Evolutionary conservation across 2,329 filamentous ascomycete species (phyloP), one percentile per base, ranked within the genome.

Genomic region (Cladosporium sp.): DNA sequence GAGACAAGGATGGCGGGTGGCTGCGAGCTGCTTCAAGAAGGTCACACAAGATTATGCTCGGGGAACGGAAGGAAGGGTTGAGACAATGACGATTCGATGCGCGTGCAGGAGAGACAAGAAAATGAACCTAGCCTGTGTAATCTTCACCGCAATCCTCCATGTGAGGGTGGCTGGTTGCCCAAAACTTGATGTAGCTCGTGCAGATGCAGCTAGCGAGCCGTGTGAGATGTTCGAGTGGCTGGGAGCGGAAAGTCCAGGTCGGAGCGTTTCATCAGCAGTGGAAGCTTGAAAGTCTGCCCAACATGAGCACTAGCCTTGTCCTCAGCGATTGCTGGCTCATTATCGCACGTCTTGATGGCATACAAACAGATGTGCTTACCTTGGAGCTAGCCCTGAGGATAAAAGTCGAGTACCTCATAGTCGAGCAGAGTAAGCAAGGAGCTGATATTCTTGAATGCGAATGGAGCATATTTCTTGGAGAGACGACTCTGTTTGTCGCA

Each of bases 191-290:
- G 37, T 45, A 45, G 24, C 42, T 45, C 42, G 42, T 45, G 42
- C 24, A 28, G 42, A 45, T 24, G 42, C 42, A 45, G 42, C 42
- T 45, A 45, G 42, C 15, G 51, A 54, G 51, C 51, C 51, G 51
- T 54, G 51, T 54, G 51, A 54, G 51, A 12, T 44, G 34, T 39
- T 20, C 24, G 34, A 48, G 39, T 54, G 51, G 51, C 51, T 54
- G 51, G 51, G 51, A 45, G 39, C 25, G 25, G 51, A 39, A 37
- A 48, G n/a, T 48, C 25, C 24, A 48, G 45, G 15, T n/a, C 42
- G 25, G 25, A 45, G 42, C 42, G 42, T 28, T 37, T 37, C 35
- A 7, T 37, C 35, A 22, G 17, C n/a, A 9, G n/a, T 9, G 28
- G 28, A 32, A 32, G 8, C 28, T 32, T 32, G 28, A 32, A 32